Percentiles rank a stretch among this genome's conserved stretches.
Conservation (phyloP, 495 filamentous ascomycete species). For the Penicillium paxilli region DNA sequence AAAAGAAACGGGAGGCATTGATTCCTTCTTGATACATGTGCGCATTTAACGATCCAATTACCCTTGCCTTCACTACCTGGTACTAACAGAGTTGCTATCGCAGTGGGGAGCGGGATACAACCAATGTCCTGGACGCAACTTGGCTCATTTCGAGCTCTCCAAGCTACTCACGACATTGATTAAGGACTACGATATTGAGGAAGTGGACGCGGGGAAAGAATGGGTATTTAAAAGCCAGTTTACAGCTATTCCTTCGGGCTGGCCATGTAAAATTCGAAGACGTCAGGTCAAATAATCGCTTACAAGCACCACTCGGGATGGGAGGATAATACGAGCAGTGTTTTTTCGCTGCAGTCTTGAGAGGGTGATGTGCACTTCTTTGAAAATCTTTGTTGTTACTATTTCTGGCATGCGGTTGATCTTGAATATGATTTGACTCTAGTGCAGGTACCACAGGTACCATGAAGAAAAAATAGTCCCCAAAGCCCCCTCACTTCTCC, state of each 20-base stretch:
- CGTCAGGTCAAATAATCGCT: not conserved
- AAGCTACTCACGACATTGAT: constrained; percentile 42
- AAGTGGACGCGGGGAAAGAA: constrained; percentile 34
- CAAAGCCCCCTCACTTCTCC: too few relatives aligned
- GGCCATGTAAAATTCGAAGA: constrained; percentile 34
- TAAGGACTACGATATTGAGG: constrained; percentile 42
- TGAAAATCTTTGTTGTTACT: too few relatives aligned
- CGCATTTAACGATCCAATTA: not conserved
- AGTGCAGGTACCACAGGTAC: too few relatives aligned
- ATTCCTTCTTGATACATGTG: constrained; percentile 35
- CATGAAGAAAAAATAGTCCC: too few relatives aligned
- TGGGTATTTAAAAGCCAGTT: constrained; percentile 43
- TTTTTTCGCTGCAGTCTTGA: too few relatives aligned
- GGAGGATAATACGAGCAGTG: too few relatives aligned
- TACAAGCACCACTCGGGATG: not conserved
- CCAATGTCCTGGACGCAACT: constrained; percentile 41
- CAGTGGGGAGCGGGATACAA: constrained; percentile 47
- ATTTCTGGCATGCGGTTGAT: too few relatives aligned
- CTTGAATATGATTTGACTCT: too few relatives aligned
- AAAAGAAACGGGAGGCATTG: constrained; percentile 25
- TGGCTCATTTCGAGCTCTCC: constrained; percentile 47
- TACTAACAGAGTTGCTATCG: not conserved
- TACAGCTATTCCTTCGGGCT: constrained; percentile 35
- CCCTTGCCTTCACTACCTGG: not conserved
- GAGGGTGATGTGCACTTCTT: too few relatives aligned